phyloP scores from a whole-genome alignment of 176 grass and related monocot species.

The Triticum aestivum region IWGSC_CS_RefSeq_v2.1 NC_057808.1:288205533-288206032 shows the following conservation, averaged over 20 bases:
- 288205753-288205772: slow-evolving; percentile 13
- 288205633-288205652: not conserved
- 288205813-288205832: slow-evolving; percentile 32
- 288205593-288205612: not conserved
- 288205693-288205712: slow-evolving; percentile 14
- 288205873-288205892: not conserved
- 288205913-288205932: slow-evolving; percentile 44
- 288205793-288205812: slow-evolving; percentile 25
- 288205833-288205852: slow-evolving; percentile 39
- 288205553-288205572: slow-evolving; percentile 19
- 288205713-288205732: slow-evolving; percentile 21
- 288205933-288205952: slow-evolving; percentile 53
- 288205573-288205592: not conserved
- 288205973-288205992: slow-evolving; percentile 42
- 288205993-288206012: slow-evolving; percentile 39
- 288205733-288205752: slow-evolving; percentile 23
- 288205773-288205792: slow-evolving; percentile 37
- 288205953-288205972: slow-evolving; percentile 28
- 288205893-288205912: slow-evolving; percentile 22
- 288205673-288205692: not conserved
- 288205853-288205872: slow-evolving; percentile 24
- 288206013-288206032: slow-evolving; percentile 38
- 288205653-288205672: not conserved
- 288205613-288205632: not conserved
- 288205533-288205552: slow-evolving; percentile 22